Conservation (phyloP, 345 rosid genomes). For the Turritis glabra region DNA sequence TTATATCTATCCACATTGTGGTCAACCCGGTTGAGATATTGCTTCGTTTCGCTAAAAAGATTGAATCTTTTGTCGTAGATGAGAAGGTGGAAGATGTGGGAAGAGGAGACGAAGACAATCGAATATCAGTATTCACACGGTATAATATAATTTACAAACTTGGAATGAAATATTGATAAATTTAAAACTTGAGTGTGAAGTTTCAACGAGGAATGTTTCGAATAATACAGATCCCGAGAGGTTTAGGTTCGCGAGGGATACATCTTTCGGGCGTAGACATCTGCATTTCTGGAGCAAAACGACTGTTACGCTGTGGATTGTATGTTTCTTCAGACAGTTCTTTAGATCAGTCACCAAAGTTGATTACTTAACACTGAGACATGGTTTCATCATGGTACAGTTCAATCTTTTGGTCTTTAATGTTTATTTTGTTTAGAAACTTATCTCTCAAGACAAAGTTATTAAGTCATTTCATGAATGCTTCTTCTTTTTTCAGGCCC, state of each 20-base stretch:
- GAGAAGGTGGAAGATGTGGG: constrained; percentile 93
- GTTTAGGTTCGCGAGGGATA: constrained; percentile 92
- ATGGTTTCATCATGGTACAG: constrained; percentile 85
- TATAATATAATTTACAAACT: constrained; percentile 18
- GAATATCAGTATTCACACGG: constrained; percentile 84
- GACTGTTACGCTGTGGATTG: constrained; percentile 68
- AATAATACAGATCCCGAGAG: constrained; percentile 76
- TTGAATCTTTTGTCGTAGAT: constrained; percentile 44
- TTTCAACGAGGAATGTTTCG: neutral
- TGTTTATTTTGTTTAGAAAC: neutral
- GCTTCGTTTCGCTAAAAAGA: neutral
- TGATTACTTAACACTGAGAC: constrained; percentile 87
- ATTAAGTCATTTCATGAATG: no score
- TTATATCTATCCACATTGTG: neutral
- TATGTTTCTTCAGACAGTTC: constrained; percentile 93
- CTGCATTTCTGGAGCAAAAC: constrained; percentile 63
- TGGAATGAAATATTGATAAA: neutral
- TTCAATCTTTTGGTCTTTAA: neutral
- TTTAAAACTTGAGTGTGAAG: neutral
- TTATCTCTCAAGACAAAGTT: neutral
- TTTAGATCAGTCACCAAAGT: constrained; percentile 78
- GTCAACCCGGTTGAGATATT: neutral
- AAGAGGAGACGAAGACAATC: constrained; percentile 74
- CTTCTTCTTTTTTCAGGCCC: constrained; percentile 59
- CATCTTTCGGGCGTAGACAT: constrained; percentile 93